Percentiles rank a stretch among this genome's conserved stretches.
These are phyloP conservation scores for Vaccinium darrowii DNA, from an alignment of 148 eudicot genomes.

Conservation along the genomic window DNA sequence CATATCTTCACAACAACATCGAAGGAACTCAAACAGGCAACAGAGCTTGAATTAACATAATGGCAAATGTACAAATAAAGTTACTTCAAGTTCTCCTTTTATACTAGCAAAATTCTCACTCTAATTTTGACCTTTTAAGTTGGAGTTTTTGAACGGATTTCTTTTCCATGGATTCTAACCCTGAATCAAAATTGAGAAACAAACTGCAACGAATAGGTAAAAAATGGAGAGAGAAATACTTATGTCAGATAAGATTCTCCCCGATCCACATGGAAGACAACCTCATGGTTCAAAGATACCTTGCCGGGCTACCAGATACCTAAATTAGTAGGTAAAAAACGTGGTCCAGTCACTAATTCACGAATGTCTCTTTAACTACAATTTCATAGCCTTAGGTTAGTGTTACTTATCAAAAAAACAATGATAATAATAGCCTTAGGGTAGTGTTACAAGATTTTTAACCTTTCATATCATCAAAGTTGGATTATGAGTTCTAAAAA, in stretches of 20 bases:
- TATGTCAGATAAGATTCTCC: not conserved
- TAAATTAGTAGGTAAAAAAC: not conserved
- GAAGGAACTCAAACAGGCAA: not conserved
- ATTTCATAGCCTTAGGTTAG: not conserved
- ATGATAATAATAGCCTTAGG: not conserved
- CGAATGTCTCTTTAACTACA: not conserved
- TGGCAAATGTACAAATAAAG: not conserved
- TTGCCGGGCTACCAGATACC: not conserved
- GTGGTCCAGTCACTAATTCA: not conserved
- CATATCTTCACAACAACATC: not conserved
- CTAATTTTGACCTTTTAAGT: not conserved
- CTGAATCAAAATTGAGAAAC: not conserved
- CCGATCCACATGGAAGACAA: not conserved
- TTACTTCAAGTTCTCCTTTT: not conserved
- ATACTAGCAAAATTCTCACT: not conserved
- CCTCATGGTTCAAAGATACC: not conserved
- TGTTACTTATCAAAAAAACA: not conserved
- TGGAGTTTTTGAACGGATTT: not conserved
- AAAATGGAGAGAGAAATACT: not conserved
- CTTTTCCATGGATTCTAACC: conserved; percentile 7
- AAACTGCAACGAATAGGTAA: not conserved
- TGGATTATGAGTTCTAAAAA: not conserved
- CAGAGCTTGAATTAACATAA: not conserved
- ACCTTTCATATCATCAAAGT: not conserved
- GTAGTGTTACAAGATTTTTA: not conserved